Evolutionary conservation across 225 moss, liverwort and hornwort species (phyloP), one percentile per base, ranked within the genome.

Genomic region (Neckera pumila): DNA sequence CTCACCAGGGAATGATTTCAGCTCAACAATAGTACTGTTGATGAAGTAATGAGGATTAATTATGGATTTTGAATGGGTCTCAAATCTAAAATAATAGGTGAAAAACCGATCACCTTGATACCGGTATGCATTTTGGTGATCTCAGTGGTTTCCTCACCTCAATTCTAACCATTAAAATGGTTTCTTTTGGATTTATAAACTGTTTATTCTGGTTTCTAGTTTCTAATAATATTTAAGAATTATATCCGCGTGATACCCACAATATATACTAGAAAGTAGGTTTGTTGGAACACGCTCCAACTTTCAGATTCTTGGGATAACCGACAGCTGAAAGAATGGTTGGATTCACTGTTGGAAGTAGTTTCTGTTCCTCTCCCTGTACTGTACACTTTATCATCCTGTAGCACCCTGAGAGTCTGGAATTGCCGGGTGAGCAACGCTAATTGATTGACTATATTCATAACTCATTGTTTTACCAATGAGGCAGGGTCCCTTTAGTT

Each of bases 281-380:
- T 20, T 31, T 7, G 4, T 20, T 75, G 8, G 21, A 21, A 20
- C 20, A 51, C 8, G 20, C 12, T 33, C 34, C 2, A 12, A 23
- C 36, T 76, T 22, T 9, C 21, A 21, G 92, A 71, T 91, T 93
- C 58, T 95, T 95, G 95, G 98, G 95, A 95, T 89, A 88, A 92
- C 76, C 94, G 85, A 77, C 57, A 59, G 17, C 15, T n/a, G 58
- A 18, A 74, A 79, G 45, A 49, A 61, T 66, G 62, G 51, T 78
- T 36, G 82, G 16, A 80, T 78, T 72, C 76, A 77, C 66, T 74
- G 79, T 34, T 94, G 90, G 81, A 90, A 74, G 64, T 38, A 75
- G 53, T 72, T 81, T 71, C 33, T 21, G 25, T 60, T 76, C 63
- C 8, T 81, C 66, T 49, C 87, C 40, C 34, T 89, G 89, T 89